Base-by-base conservation (phyloP, 176 grass and related monocot species). In the Guadua angustifolia region DNA sequence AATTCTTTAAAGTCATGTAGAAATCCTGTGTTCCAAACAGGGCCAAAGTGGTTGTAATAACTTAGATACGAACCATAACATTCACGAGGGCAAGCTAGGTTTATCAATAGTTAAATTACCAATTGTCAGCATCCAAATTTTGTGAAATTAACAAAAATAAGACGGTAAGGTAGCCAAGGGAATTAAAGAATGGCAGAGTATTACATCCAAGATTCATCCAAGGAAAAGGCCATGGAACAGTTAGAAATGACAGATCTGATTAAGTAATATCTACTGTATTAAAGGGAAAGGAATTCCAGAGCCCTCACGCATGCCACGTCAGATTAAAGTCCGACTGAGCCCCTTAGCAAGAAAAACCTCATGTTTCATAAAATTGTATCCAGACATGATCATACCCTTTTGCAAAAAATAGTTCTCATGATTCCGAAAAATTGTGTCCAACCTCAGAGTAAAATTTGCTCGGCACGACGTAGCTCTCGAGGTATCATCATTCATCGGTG, bases 181-280 rank as follows among this genome's bases (percentile, higher is more conserved):
- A 63, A 63, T 24, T 63, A 9, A 78, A 18, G 38, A 45, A 57
- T 8, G 35, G 52, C 22, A 35, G 21, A 4, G 9, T 74, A 5
- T 3, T 53, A 33, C 17, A 6, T 18, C 39, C 55, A 43, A 47
- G 39, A 14, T 63, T 22, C 13, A 32, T 58, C 22, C 32, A 9
- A 18, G 32, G 43, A 77, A 62, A 78, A 35, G 49, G 56, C 82
- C 69, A 73, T 2, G 35, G 43, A 43, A 78, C 38, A 44, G 44
- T n/a, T 38, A 10, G 11, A 35, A 74, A 74, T 38, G 42, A 66
- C 25, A 25, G 69, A 58, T 12, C 9, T 69, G 14, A 57, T 25
- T 42, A 21, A 24, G 60, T 21, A 50, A 21, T 29, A 29, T 29
- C 29, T 29, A 29, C 29, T 29, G 1, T 29, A 29, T 29, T 29